A percentile compares a stretch with the other conserved stretches of the same genome.
Evolutionary conservation across 441 rosid genomes (phyloP).

Genomic region (Croton setiger): DNA sequence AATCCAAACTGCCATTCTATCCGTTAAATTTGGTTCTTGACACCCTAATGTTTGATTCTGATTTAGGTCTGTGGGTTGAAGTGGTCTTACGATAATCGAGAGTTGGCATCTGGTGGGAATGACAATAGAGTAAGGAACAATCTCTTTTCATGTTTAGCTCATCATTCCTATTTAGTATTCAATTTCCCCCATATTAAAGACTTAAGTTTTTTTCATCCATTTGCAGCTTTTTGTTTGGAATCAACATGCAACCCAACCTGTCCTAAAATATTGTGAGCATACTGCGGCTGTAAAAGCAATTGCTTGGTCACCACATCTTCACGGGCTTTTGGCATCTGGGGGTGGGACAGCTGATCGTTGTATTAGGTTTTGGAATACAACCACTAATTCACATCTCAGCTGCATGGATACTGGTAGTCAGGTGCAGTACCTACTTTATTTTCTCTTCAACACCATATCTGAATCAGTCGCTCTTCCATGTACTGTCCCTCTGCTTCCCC

Average conservation of each 20-base stretch:
- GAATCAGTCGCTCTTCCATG: background rate
- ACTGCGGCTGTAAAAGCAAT: conserved; percentile 98
- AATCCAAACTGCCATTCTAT: conserved; percentile 1
- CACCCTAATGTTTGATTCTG: conserved; percentile 17
- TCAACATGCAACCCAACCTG: conserved; percentile 88
- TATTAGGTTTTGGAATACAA: conserved; percentile 94
- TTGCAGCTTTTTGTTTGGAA: conserved; percentile 96
- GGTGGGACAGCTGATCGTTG: conserved; percentile 98
- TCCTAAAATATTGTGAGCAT: conserved; percentile 82
- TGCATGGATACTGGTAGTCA: conserved; percentile 94
- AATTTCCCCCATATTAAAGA: conserved; percentile 1
- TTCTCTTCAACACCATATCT: background rate
- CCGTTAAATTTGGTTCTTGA: background rate
- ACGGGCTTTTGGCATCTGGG: conserved; percentile 97
- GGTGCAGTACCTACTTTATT: conserved; percentile 34
- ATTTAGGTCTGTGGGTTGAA: conserved; percentile 84
- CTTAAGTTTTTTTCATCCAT: conserved; percentile 14
- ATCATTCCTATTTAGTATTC: background rate
- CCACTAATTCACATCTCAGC: conserved; percentile 84
- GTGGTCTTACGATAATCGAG: conserved; percentile 93
- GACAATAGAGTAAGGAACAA: conserved; percentile 66
- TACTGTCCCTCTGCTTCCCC: background rate
- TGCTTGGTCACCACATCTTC: conserved; percentile 98
- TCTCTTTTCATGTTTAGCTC: conserved; percentile 3
- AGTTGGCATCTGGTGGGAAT: conserved; percentile 96